Base-by-base conservation (phyloP, 129 eudicot genomes). In the Logfia minima region DNA sequence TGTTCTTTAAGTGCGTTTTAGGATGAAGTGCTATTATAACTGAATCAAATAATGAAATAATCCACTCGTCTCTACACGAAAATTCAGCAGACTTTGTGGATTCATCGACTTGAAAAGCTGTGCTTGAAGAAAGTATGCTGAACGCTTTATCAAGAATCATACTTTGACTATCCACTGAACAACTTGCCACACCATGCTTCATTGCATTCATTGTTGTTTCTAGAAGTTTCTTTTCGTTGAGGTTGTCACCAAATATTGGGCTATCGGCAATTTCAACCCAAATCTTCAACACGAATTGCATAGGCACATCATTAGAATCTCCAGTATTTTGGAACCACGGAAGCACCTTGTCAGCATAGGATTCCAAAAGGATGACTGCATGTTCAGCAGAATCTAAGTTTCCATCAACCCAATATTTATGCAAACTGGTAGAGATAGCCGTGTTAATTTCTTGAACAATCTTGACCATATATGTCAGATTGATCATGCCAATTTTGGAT, bases 21-120 rank as follows among this genome's bases (percentile, higher is more conserved):
- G 96, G 96, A 71, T 79, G 90, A 58, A 94, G 89, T 55, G 97
- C 88, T 34, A 85, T 83, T 66, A 94, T 70, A 48, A 91, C 90
- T 4, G 99, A 89, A 72, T 93, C 90, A 83, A 91, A 91, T 71
- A 94, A 62, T 17, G 97, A 91, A 61, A 84, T 80, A 55, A 89
- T 83, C 96, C 93, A 88, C 43, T 93, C 74, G 19, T 88, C 90
- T 87, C 84, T 81, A 60, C 74, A 61, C 11, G 90, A 78, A 53
- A 77, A 83, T 34, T 80, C 45, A 39, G 75, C 73, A 32, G 51
- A 75, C 68, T 83, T 71, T 67, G 64, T 66, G 9, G 77, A 60
- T 21, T 77, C 84, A 45, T 71, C 61, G 24, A 73, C 32, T 37
- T 52, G 68, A 34, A 82, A 85, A 52, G 71, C 35, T 24, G 76